Base-by-base conservation (phyloP, 2,329 filamentous ascomycete genomes). In the Ophiostoma triangulosporum region DNA sequence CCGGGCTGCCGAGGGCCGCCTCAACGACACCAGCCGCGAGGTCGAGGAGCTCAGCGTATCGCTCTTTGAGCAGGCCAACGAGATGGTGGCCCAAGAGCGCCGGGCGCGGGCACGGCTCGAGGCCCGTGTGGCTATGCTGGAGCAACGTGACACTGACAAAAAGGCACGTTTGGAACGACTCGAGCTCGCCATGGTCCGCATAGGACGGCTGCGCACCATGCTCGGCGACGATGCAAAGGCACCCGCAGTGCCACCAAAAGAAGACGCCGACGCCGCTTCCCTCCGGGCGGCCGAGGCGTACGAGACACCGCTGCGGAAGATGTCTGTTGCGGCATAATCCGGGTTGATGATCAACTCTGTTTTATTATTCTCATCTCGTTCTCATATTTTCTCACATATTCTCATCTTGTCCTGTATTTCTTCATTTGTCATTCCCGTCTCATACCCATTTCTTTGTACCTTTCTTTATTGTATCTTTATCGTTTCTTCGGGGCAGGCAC, bases 11-110 rank as follows among this genome's bases (percentile, higher is more conserved):
- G 87, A 93, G 68, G 76, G 76, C 50, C 76, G 78, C 57, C 70
- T 88, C 20, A 74, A 74, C 58, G 77, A 80, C 50, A 84, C 86
- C 50, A 82, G 78, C 62, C 74, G 71, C 12, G 87, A 93, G 70
- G 76, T 91, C 20, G 87, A 91, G 68, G 87, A 93, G 68, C 71
- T 93, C 58, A 86, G 78, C 62, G 83, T 78, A 20, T 77, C 76
- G 50, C 70, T 93, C 52, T 93, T 93, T 65, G 81, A 86, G 69
- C 83, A 90, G 70, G 87, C 87, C 51, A 93, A 93, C 65, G 81
- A 89, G 68, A 93, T 93, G 87, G 87, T 93, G 20, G 86, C 87
- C 2, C 73, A 76, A 17, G 87, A 93, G 71, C 72, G 87, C 43
- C 76, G 80, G 54, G 84, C 83, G 32, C 71, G 85, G 55, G 84